Conservation (phyloP, 106 monocot species). For the Dendrobium chrysotoxum region DNA sequence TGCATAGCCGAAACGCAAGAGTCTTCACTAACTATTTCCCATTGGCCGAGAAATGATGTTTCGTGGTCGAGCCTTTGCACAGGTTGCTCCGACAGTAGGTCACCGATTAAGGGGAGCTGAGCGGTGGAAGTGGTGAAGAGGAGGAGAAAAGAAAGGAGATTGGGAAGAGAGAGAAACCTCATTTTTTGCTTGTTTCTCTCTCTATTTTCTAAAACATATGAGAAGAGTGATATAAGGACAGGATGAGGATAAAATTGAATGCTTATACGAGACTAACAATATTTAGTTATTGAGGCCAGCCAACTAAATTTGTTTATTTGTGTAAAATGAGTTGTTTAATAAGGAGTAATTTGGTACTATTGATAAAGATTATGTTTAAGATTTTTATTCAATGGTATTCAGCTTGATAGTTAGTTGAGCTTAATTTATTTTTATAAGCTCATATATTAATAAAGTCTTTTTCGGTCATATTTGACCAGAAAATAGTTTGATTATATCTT, state of each 20-base stretch:
- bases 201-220: neutral
- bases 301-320: neutral
- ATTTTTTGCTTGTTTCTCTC: neutral
- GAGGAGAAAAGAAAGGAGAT: constrained; percentile 3
- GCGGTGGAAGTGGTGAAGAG: constrained; percentile 14
- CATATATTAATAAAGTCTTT: too few relatives aligned
- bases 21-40: constrained; percentile 48
- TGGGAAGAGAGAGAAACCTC: neutral
- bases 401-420: too few relatives aligned
- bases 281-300: neutral
- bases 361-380: too few relatives aligned
- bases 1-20: constrained; percentile 90
- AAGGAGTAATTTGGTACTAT: neutral
- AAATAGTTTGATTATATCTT: too few relatives aligned
- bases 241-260: neutral
- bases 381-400: too few relatives aligned
- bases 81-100: neutral
- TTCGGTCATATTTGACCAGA: too few relatives aligned
- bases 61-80: neutral
- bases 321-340: neutral
- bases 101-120: neutral
- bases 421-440: too few relatives aligned
- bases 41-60: constrained; percentile 25
- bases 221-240: neutral
- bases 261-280: neutral